Conservation (phyloP, 352 stramenopile species). For the Phytophthora syringae region DNA sequence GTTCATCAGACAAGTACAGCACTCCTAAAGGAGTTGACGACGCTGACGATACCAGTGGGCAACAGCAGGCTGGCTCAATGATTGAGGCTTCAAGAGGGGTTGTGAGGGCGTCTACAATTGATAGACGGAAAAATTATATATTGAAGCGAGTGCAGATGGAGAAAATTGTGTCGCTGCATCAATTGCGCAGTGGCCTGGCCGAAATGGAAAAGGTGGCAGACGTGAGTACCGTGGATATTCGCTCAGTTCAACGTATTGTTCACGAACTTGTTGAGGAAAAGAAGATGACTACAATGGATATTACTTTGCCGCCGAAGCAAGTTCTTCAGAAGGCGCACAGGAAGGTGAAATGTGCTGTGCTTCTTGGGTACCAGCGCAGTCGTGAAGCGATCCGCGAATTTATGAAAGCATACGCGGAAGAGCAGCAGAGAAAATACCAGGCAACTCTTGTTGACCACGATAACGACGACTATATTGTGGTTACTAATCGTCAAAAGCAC, state of each 20-base stretch:
- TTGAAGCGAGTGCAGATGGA: conserved; percentile 59
- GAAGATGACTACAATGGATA: conserved; percentile 62
- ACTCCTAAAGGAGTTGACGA: conserved; percentile 25
- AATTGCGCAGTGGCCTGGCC: conserved; percentile 62
- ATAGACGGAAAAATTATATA: conserved; percentile 62
- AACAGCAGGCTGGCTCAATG: conserved; percentile 61
- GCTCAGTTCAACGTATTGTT: conserved; percentile 70
- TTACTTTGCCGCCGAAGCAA: conserved; percentile 69
- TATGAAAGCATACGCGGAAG: conserved; percentile 66
- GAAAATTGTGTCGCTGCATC: conserved; percentile 76
- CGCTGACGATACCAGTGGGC: conserved; percentile 12
- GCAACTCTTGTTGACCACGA: conserved; percentile 59
- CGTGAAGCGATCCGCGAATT: conserved; percentile 59
- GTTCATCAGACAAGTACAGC: conserved; percentile 36
- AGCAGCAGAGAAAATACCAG: conserved; percentile 71
- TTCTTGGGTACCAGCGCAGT: conserved; percentile 58
- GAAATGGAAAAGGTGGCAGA: conserved; percentile 52
- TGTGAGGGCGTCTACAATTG: conserved; percentile 60
- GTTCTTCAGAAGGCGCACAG: conserved; percentile 69
- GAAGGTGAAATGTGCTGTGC: conserved; percentile 72
- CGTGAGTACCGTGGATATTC: conserved; percentile 62
- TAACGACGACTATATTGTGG: conserved; percentile 68
- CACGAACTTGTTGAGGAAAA: conserved; percentile 63
- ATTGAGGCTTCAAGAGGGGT: conserved; percentile 57
- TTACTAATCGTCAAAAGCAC: conserved; percentile 51